Base-by-base conservation (phyloP, 805 yeast species). In the Teunomyces pallodes region DNA sequence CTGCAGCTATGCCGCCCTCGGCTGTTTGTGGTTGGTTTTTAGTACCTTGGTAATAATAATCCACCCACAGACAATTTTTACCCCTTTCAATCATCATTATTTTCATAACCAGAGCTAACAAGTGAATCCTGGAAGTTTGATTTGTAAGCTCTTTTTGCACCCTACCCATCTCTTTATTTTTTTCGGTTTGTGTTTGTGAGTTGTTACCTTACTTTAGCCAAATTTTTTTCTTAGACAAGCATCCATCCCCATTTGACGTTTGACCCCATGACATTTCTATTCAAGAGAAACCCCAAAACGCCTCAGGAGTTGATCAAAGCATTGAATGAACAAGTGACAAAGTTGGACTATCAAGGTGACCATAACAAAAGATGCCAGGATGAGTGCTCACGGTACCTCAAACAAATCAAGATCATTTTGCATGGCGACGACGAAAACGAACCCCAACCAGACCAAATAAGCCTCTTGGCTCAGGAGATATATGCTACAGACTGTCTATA, bases 231-330 rank as follows among this genome's bases (percentile, higher is more conserved):
- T 16, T 20, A 5, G 24, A 20, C 24, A 20, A 20, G 24, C 24
- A 20, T 20, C 24, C 24, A n/a, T 24, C 28, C 41, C 3, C 27
- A 36, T 8, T 36, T n/a, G 28, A 36, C 16, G 13, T 16, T 16
- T 36, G n/a, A 7, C 12, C n/a, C 38, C n/a, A 90, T 91, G 97
- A 87, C 97, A 9, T 92, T 92, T 60, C 74, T 94, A 57, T 92
- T 94, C 77, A 87, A 90, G 55, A 79, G 96, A 60, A 88, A 84
- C 61, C 96, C 96, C 8, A 90, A 90, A 65, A 84, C 96, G 0
- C 96, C 97, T 2, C 80, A 80, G 14, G 99, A 92, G 60, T 78
- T 90, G 49, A 86, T 90, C 3, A 77, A 88, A 43, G 82, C 84
- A 5, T 75, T 90, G 52, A 80, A 81, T 53, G 98, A 92, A 42